These are phyloP conservation scores for Trichoderma sp. DNA, from an alignment of 2,329 filamentous ascomycete species.

Conservation along the genomic window DNA sequence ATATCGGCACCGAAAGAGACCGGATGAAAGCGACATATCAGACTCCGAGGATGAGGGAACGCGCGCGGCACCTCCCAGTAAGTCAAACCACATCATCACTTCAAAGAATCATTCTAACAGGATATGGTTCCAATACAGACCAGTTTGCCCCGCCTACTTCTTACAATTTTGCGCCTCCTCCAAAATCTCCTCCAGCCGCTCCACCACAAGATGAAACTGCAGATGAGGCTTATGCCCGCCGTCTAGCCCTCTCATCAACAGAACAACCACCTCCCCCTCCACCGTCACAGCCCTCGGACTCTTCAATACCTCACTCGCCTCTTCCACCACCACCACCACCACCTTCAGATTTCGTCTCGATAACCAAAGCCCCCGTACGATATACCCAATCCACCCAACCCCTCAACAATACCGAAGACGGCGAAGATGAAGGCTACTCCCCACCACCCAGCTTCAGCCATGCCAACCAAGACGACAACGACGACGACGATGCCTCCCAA, in stretches of 20 bases:
- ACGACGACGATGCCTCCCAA: slow-evolving; percentile 47
- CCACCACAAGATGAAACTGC: slow-evolving; percentile 64
- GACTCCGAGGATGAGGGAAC: slow-evolving; percentile 47
- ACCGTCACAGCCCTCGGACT: slow-evolving; percentile 40
- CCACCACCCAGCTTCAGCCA: slow-evolving; percentile 54
- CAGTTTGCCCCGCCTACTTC: slow-evolving; percentile 64
- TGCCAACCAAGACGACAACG: slow-evolving; percentile 43
- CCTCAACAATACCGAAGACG: slow-evolving; percentile 35
- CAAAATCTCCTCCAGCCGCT: slow-evolving; percentile 51
- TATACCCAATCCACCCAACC: slow-evolving; percentile 54
- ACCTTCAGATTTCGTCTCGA: slow-evolving; percentile 58
- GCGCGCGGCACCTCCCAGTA: slow-evolving; percentile 41
- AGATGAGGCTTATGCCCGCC: slow-evolving; percentile 70
- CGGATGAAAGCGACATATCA: slow-evolving; percentile 45
- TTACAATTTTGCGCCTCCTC: slow-evolving; percentile 62
- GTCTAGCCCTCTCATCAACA: slow-evolving; percentile 59
- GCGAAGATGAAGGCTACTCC: slow-evolving; percentile 49
- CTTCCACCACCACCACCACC: slow-evolving; percentile 39
- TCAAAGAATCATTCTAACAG: not conserved
- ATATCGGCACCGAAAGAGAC: slow-evolving; percentile 67
- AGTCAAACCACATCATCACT: slow-evolving; percentile 25
- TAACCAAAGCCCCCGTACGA: slow-evolving; percentile 77
- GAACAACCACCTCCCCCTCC: slow-evolving; percentile 41
- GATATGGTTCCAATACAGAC: slow-evolving; percentile 42
- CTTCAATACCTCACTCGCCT: slow-evolving; percentile 40